phyloP scores from a whole-genome alignment of 176 grass and related monocot genomes.

The Paspalum notatum region DNA sequence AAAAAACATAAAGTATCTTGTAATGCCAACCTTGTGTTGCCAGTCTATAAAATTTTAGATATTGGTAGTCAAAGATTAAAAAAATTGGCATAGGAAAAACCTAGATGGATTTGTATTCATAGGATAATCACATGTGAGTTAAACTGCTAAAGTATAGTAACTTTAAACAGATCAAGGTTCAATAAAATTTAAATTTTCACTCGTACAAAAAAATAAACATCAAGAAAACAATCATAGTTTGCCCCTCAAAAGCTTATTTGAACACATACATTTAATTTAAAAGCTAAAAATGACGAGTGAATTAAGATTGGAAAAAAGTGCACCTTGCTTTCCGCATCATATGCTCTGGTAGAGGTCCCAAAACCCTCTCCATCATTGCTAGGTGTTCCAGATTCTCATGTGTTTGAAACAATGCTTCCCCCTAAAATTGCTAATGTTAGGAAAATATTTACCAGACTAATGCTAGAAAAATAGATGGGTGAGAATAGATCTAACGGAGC shows the following conservation, averaged over 20 bases:
- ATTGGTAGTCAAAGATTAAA: too few relatives aligned
- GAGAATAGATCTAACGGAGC: slow-evolving; percentile 67
- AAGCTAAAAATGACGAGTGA: not conserved
- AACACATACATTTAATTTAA: not conserved
- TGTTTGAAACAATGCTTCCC: slow-evolving; percentile 92
- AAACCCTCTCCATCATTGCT: slow-evolving; percentile 97
- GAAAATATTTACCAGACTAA: slow-evolving; percentile 17
- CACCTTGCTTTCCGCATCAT: slow-evolving; percentile 89
- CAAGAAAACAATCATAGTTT: slow-evolving; percentile 18
- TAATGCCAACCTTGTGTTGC: too few relatives aligned
- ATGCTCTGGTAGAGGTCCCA: slow-evolving; percentile 77
- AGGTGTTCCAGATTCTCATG: slow-evolving; percentile 95
- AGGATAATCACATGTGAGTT: too few relatives aligned
- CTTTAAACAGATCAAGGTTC: not conserved
- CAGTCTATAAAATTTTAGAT: too few relatives aligned
- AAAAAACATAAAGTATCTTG: too few relatives aligned
- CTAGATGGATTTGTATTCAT: too few relatives aligned
- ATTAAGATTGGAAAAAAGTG: slow-evolving; percentile 3
- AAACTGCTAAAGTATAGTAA: not conserved
- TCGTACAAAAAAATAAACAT: not conserved
- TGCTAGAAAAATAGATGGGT: slow-evolving; percentile 36
- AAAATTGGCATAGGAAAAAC: too few relatives aligned
- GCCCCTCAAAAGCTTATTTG: slow-evolving; percentile 22
- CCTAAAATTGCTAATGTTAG: slow-evolving; percentile 50
- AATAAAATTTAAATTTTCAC: not conserved